phyloP scores from a whole-genome alignment of 2,329 filamentous ascomycete genomes.

The Penicillium nordicum region DNA sequence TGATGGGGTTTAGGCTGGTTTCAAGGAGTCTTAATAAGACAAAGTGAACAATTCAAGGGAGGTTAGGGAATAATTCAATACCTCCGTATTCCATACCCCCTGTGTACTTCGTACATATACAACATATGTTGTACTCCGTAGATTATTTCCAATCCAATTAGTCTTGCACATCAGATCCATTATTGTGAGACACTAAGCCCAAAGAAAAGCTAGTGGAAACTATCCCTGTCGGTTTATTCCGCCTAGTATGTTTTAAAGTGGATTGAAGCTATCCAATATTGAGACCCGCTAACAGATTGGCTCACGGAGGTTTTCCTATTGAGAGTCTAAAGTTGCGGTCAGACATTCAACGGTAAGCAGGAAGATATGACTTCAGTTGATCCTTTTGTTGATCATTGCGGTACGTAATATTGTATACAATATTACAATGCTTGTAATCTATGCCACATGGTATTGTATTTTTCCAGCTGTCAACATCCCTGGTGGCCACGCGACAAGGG shows the following conservation, averaged over 20 bases:
- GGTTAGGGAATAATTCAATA: background rate
- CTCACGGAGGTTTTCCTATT: constrained; percentile 14
- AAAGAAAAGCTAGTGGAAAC: background rate
- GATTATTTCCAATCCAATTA: background rate
- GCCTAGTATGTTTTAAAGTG: constrained; percentile 10
- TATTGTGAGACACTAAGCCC: constrained; percentile 2
- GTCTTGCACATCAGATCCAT: constrained; percentile 3
- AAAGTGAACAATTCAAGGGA: background rate
- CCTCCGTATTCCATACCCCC: background rate
- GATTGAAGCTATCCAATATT: constrained; percentile 12
- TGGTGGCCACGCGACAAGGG: constrained; percentile 29
- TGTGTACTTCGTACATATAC: background rate
- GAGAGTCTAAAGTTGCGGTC: constrained; percentile 19
- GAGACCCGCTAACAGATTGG: constrained; percentile 13
- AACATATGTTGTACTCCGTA: too few relatives aligned
- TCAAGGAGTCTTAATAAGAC: background rate
- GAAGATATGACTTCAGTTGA: constrained; percentile 2
- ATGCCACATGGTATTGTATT: constrained; percentile 5
- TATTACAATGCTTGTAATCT: background rate
- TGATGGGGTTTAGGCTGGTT: background rate
- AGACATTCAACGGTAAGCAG: constrained; percentile 12
- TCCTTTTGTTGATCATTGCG: background rate
- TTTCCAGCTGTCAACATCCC: constrained; percentile 19
- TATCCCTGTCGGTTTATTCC: constrained; percentile 13
- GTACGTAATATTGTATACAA: background rate